phyloP scores from a whole-genome alignment of 345 rosid species.

The Psidium friedrichsthalianum region DNA sequence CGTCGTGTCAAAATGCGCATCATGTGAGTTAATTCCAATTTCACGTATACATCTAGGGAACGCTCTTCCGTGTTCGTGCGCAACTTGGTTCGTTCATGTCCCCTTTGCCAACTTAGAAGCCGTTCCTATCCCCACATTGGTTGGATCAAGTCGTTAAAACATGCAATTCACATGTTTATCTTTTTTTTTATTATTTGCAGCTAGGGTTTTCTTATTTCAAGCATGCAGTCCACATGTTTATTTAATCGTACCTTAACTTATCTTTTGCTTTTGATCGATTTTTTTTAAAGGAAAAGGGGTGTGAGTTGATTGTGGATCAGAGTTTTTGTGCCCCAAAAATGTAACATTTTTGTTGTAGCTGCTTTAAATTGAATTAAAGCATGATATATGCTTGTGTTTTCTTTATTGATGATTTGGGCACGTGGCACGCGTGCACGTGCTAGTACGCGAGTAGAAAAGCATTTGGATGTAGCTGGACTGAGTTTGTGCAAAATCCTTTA shows the following conservation, averaged over 20 bases:
- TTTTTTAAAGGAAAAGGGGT: background rate
- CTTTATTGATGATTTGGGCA: background rate
- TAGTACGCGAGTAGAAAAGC: background rate
- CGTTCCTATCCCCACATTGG: background rate
- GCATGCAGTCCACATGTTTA: no score
- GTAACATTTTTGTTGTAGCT: background rate
- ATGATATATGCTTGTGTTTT: no score
- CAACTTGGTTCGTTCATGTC: background rate
- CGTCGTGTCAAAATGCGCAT: background rate
- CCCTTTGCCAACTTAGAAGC: background rate
- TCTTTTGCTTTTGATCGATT: background rate
- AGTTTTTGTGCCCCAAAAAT: background rate
- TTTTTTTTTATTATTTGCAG: background rate
- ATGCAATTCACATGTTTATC: fast-evolving
- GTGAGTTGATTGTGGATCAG: background rate
- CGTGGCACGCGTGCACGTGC: background rate
- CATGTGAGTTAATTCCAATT: background rate
- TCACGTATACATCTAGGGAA: background rate
- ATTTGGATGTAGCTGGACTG: background rate
- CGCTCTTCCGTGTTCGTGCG: fast-evolving
- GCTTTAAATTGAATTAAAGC: background rate
- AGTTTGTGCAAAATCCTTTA: background rate
- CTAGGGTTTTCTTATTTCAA: background rate
- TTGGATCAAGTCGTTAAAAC: background rate
- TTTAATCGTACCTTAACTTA: background rate